Evolutionary conservation across 192 early-diverging fungal species (phyloP).

Genomic region (Linnemannia schmuckeri): DNA sequence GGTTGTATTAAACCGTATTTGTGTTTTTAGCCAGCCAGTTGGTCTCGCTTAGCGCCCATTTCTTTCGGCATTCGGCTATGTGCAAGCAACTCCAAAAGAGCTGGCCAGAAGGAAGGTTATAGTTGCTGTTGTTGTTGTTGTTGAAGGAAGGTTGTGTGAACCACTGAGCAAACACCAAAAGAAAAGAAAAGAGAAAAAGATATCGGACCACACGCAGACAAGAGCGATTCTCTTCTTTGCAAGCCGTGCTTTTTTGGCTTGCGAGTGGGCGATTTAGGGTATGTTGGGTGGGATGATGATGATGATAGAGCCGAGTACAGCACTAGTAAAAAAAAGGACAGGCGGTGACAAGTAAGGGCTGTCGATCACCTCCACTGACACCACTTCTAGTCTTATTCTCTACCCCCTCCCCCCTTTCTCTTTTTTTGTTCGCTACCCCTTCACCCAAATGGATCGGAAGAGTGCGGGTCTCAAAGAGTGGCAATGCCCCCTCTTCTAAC

Average conservation of each 20-base stretch:
- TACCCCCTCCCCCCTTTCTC: neutral
- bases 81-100: neutral
- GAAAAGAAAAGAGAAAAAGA: neutral
- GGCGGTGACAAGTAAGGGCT: neutral
- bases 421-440: neutral
- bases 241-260: neutral
- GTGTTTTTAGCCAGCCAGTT: conserved; percentile 5
- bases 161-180: neutral
- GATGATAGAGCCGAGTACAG: neutral
- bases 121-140: neutral
- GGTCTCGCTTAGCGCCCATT: neutral
- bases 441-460: neutral
- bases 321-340: neutral
- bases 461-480: neutral
- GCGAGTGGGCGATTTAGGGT: neutral
- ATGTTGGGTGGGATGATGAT: neutral
- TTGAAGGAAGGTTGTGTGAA: neutral
- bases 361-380: neutral
- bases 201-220: neutral
- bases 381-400: neutral
- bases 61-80: neutral
- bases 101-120: neutral
- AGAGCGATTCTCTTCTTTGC: neutral
- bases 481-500: neutral
- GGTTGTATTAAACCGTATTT: conserved; percentile 35